These are phyloP conservation scores for Phytophthora tentaculata DNA, from an alignment of 352 stramenopile genomes.

Conservation along the genomic window DNA sequence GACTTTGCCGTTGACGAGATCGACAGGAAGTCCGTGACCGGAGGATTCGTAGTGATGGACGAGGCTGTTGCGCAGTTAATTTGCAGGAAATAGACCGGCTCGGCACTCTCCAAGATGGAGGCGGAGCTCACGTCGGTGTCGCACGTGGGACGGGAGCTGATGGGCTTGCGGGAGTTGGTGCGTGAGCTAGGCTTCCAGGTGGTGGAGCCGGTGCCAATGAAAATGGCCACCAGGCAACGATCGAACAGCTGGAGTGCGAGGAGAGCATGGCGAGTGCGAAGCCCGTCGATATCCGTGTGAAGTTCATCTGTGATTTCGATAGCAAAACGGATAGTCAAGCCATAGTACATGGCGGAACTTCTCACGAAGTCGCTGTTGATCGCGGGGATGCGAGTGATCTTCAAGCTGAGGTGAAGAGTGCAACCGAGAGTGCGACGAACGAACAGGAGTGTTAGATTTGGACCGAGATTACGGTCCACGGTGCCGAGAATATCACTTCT, in stretches of 20 bases:
- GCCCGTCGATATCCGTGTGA: not conserved
- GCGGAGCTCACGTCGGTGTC: conserved; percentile 7
- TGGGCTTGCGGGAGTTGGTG: not conserved
- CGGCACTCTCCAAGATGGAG: no score
- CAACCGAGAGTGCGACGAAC: no score
- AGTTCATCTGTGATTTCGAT: not conserved
- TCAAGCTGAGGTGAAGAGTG: not conserved
- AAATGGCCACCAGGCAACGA: no score
- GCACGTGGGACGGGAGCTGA: conserved; percentile 3
- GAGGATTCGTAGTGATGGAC: conserved; percentile 2
- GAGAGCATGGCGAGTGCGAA: not conserved
- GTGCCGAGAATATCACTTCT: no score
- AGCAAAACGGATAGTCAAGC: not conserved
- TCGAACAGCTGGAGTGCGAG: not conserved
- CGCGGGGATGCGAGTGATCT: not conserved
- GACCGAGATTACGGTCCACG: no score
- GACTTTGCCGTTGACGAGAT: conserved; percentile 4
- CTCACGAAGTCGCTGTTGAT: not conserved
- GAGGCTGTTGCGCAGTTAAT: conserved; percentile 1
- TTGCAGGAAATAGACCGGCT: conserved; percentile 3
- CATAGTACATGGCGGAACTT: not conserved
- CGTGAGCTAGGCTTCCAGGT: not conserved
- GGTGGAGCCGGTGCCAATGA: not conserved
- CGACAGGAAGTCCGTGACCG: not conserved
- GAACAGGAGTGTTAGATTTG: no score